Base-by-base conservation (phyloP, 1,284 basidiomycete species). In the Trichosporon asahii region DNA sequence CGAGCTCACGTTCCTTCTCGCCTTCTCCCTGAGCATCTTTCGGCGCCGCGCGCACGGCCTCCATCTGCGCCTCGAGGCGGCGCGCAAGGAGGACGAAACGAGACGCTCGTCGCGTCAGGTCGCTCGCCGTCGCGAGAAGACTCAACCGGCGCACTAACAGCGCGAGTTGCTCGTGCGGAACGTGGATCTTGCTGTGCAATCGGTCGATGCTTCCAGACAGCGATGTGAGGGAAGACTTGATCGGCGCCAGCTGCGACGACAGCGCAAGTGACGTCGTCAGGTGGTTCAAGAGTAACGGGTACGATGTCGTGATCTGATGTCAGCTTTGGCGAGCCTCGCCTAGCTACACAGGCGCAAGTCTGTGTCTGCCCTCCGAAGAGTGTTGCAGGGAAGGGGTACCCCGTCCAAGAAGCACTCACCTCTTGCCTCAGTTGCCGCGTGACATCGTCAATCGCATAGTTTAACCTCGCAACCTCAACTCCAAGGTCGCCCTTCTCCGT, bases 401-500 rank as follows among this genome's bases (percentile, higher is more conserved):
- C 40, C 40, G 3, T 18, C 12, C 3, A 18, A 44, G 31, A 68
- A 2, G 7, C 53, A 85, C 90, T 76, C 68, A 94, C 93, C 82
- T 95, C 86, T 69, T 86, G 87, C 82, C 91, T 90, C 65, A 96
- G 89, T 81, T 96, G 92, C 78, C 90, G 91, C 31, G 90, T 90
- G 21, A 95, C 89, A 79, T 96, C 93, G 64, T 96, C 94, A 72
- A 96, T 90, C 2, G 90, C 91, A 75, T 89, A 87, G 71, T 90
- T 91, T 4, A 97, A 85, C 78, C 91, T 92, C 8, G 91, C 90
- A 37, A 96, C 90, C 2, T 93, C 92, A 1, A 92, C 88, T 6
- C 91, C 91, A 3, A 95, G 89, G 75, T 96, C 94, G 72, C 93
- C 93, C 81, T 90, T 92, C 64, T 79, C 79, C 25, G 67, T 72